Evolutionary conservation across 441 rosid genomes (phyloP).

Genomic region (Populus hybrid): DNA sequence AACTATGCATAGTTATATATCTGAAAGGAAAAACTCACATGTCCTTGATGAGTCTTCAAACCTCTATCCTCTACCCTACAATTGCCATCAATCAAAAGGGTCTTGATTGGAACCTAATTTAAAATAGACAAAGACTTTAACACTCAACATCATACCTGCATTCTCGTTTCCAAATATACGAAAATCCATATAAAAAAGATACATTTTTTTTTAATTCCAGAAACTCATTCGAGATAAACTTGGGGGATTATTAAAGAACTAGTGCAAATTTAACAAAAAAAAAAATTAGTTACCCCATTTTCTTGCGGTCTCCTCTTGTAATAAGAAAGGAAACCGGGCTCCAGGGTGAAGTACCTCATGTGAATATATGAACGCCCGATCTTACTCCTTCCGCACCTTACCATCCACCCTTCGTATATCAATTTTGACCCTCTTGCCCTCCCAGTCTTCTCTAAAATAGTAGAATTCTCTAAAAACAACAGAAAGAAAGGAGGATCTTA

Average conservation of each 20-base stretch:
- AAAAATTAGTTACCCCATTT: constrained; percentile 57
- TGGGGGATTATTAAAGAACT: background rate
- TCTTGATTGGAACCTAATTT: constrained; percentile 90
- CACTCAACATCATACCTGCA: background rate
- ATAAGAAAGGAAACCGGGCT: constrained; percentile 84
- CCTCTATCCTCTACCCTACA: constrained; percentile 99
- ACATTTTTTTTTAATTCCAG: no score
- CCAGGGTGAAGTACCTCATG: constrained; percentile 92
- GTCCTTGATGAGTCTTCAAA: constrained; percentile 95
- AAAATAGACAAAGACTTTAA: constrained; percentile 5
- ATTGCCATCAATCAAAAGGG: constrained; percentile 88
- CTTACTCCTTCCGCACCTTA: constrained; percentile 91
- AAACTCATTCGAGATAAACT: no score
- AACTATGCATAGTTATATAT: background rate
- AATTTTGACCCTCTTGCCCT: constrained; percentile 55
- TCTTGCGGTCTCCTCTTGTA: constrained; percentile 93
- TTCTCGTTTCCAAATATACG: no score
- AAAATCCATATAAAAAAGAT: no score
- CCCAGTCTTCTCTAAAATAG: no score
- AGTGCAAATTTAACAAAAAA: background rate
- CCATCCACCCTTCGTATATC: constrained; percentile 99
- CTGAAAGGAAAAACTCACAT: constrained; percentile 44
- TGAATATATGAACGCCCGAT: constrained; percentile 97
- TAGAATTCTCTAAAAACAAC: no score
- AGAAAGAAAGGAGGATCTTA: no score